A percentile compares a stretch with the other conserved stretches of the same genome.
Conservation (phyloP, 345 rosid species). For the Eucalyptus pauciflora region DNA sequence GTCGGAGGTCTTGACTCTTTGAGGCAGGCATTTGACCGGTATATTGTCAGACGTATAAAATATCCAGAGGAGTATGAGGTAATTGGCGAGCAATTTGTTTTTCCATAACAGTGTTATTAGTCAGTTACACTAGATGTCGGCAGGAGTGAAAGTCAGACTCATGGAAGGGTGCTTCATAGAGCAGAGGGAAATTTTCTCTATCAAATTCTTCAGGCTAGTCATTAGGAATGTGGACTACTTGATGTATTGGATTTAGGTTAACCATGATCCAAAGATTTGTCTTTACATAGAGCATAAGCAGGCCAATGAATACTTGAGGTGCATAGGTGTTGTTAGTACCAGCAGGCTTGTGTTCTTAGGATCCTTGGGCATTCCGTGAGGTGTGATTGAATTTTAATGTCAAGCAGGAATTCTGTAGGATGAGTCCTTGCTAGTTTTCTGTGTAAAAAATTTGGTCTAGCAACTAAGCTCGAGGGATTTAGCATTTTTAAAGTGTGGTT, state of each 20-base stretch:
- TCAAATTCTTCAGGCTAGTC: neutral
- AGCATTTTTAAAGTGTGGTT: neutral
- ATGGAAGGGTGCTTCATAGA: neutral
- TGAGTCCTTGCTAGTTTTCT: neutral
- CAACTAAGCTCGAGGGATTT: neutral
- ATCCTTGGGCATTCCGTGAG: neutral
- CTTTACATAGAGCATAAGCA: neutral
- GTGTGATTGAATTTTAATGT: neutral
- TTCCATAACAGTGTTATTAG: neutral
- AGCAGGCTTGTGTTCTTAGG: neutral
- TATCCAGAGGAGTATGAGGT: conserved; percentile 70
- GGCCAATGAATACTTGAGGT: neutral
- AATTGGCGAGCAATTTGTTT: neutral
- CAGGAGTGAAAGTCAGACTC: neutral
- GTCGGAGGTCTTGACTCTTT: conserved; percentile 84
- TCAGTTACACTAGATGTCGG: neutral
- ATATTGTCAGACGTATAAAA: conserved; percentile 64
- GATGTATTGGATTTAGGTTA: neutral
- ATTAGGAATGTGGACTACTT: neutral
- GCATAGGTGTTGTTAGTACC: neutral
- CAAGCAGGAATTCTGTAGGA: neutral
- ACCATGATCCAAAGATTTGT: neutral
- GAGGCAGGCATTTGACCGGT: conserved; percentile 56
- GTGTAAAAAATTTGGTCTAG: neutral
- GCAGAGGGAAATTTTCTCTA: neutral